Conservation (phyloP, 768 basidiomycete genomes). For the Filobasidium floriforme region DNA sequence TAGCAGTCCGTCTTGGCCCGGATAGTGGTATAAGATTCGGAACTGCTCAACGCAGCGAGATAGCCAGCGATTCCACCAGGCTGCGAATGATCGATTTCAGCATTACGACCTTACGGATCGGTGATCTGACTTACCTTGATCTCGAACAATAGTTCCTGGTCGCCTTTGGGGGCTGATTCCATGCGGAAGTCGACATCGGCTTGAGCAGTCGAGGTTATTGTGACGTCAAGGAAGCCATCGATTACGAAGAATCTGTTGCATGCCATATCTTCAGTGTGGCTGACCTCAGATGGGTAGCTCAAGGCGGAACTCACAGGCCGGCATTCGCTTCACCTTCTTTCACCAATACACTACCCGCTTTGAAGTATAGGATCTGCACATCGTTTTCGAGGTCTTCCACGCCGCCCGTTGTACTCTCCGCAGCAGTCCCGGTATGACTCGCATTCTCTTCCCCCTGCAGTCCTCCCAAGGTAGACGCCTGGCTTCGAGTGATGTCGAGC, state of each 20-base stretch:
- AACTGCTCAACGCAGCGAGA: conserved; percentile 80
- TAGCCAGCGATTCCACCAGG: conserved; percentile 98
- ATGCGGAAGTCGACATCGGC: background rate
- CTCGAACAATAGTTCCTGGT: conserved; percentile 10
- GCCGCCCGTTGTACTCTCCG: conserved; percentile 52
- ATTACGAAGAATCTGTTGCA: conserved; percentile 72
- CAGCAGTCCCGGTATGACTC: conserved; percentile 50
- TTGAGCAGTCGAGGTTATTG: conserved; percentile 6
- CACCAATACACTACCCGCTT: conserved; percentile 74
- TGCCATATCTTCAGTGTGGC: conserved; percentile 47
- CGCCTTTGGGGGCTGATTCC: conserved; percentile 36
- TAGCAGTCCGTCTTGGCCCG: conserved; percentile 93
- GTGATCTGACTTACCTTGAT: background rate
- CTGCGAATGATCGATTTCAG: conserved; percentile 12
- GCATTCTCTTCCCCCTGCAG: conserved; percentile 34
- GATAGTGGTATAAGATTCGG: conserved; percentile 92
- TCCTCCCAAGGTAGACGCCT: conserved; percentile 59
- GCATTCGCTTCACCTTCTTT: conserved; percentile 84
- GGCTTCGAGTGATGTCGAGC: conserved; percentile 50
- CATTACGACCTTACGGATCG: background rate
- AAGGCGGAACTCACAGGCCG: conserved; percentile 49
- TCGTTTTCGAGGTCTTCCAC: conserved; percentile 86
- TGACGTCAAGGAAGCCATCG: conserved; percentile 88
- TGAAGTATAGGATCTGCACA: conserved; percentile 89
- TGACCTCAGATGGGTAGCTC: background rate